A percentile compares a stretch with the other conserved stretches of the same genome.
Evolutionary conservation across 2,329 filamentous ascomycete genomes (phyloP).

Genomic region (Colletotrichum falcatum): DNA sequence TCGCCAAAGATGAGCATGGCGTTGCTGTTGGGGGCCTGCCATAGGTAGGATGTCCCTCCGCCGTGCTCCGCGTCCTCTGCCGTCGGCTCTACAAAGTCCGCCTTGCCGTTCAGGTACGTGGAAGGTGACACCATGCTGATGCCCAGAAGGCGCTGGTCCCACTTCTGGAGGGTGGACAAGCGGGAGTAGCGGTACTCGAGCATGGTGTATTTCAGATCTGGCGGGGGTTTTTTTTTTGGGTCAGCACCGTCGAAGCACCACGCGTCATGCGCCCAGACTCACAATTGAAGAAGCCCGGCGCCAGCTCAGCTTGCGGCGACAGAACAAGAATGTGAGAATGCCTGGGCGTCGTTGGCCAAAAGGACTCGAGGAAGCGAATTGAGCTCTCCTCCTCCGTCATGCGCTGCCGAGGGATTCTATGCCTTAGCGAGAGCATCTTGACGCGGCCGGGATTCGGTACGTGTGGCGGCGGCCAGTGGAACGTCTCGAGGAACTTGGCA

Average conservation of each 20-base stretch:
- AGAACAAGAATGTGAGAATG: slow-evolving; percentile 85
- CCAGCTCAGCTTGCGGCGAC: slow-evolving; percentile 83
- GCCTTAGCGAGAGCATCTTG: slow-evolving; percentile 75
- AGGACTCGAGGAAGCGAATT: slow-evolving; percentile 83
- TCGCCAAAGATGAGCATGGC: slow-evolving; percentile 86
- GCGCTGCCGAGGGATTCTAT: slow-evolving; percentile 73
- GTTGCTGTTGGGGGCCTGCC: slow-evolving; percentile 86
- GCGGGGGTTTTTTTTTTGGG: rapidly evolving
- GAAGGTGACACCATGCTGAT: slow-evolving; percentile 83
- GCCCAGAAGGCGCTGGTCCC: slow-evolving; percentile 74
- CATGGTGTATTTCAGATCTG: slow-evolving; percentile 80
- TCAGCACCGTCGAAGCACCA: background rate
- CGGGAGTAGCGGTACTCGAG: slow-evolving; percentile 82
- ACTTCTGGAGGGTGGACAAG: slow-evolving; percentile 54
- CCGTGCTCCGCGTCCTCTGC: slow-evolving; percentile 50
- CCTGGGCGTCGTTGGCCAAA: slow-evolving; percentile 77
- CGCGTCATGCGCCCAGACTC: slow-evolving; percentile 44
- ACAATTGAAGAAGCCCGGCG: slow-evolving; percentile 86
- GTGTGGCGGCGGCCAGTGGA: slow-evolving; percentile 73
- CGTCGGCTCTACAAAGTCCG: slow-evolving; percentile 62
- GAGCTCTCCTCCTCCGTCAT: slow-evolving; percentile 78
- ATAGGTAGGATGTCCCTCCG: slow-evolving; percentile 74
- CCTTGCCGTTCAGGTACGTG: slow-evolving; percentile 70
- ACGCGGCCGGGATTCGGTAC: slow-evolving; percentile 48
- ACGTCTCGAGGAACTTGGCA: slow-evolving; percentile 70